Conservation (phyloP, 192 early-diverging fungal species). For the Backusella westeae region DNA sequence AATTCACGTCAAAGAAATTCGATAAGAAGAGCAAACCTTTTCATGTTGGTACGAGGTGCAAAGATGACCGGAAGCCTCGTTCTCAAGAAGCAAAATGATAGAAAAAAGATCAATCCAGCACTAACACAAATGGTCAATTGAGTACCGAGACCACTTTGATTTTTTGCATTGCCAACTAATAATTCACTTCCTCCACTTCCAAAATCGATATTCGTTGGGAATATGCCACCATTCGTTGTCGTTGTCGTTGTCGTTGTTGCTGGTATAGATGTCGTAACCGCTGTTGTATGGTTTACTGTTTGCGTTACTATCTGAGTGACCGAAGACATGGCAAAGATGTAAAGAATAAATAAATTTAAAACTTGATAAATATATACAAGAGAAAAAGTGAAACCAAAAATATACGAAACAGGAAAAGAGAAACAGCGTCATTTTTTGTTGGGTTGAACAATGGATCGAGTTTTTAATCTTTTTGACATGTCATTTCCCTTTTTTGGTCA, state of each 20-base stretch:
- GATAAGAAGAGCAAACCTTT: slow-evolving; percentile 7
- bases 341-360: not conserved
- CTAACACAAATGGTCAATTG: slow-evolving; percentile 21
- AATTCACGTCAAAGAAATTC: not conserved
- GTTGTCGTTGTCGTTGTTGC: not conserved
- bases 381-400: not conserved
- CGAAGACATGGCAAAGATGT: not conserved
- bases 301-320: not conserved
- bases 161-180: slow-evolving; percentile 4
- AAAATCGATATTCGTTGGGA: not conserved
- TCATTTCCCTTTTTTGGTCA: not conserved
- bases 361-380: not conserved
- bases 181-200: slow-evolving; percentile 3
- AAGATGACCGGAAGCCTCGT: slow-evolving; percentile 24
- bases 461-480: not conserved
- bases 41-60: slow-evolving; percentile 31
- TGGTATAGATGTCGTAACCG: not conserved
- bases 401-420: not conserved
- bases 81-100: slow-evolving; percentile 27
- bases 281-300: not conserved
- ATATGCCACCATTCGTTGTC: not conserved
- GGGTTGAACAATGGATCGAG: not conserved
- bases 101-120: slow-evolving; percentile 20
- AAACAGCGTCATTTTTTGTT: not conserved
- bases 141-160: slow-evolving; percentile 19